Evolutionary conservation across 768 basidiomycete genomes (phyloP).

Genomic region (Cyathus striatus): DNA sequence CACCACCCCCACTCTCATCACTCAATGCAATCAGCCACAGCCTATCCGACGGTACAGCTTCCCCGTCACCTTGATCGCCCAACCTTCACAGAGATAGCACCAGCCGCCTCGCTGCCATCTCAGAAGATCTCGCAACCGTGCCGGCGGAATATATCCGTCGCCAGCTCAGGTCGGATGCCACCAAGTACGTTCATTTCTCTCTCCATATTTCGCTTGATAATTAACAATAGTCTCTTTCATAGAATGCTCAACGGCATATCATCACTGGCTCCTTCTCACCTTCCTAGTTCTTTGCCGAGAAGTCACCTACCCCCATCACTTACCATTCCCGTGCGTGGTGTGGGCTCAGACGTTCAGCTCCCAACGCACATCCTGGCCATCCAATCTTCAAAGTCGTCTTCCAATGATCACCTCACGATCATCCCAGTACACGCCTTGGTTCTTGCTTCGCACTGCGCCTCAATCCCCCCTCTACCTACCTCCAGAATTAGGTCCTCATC

Average conservation of each 20-base stretch:
- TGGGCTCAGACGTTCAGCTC: slow-evolving; percentile 25
- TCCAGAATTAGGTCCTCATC: slow-evolving; percentile 21
- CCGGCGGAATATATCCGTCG: slow-evolving; percentile 68
- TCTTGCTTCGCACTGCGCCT: slow-evolving; percentile 55
- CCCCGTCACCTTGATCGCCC: slow-evolving; percentile 71
- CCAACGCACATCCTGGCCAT: slow-evolving; percentile 58
- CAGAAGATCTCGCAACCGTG: slow-evolving; percentile 59
- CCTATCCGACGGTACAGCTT: slow-evolving; percentile 45
- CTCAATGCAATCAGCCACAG: no score
- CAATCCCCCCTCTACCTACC: slow-evolving; percentile 45
- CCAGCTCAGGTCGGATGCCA: slow-evolving; percentile 43
- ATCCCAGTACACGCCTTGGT: slow-evolving; percentile 62
- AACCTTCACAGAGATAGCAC: slow-evolving; percentile 50
- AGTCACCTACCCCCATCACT: slow-evolving; percentile 61
- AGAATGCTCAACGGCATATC: slow-evolving; percentile 55
- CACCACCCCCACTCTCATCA: slow-evolving; percentile 30
- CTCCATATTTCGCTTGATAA: slow-evolving; percentile 8
- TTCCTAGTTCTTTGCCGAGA: slow-evolving; percentile 63
- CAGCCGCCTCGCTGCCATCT: slow-evolving; percentile 50
- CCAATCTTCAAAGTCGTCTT: slow-evolving; percentile 38
- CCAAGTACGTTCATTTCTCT: slow-evolving; percentile 28
- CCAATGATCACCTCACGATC: slow-evolving; percentile 39
- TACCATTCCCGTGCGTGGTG: slow-evolving; percentile 34
- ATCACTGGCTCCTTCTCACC: slow-evolving; percentile 44
- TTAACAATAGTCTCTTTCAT: slow-evolving; percentile 12